Conservation (phyloP, 768 basidiomycete genomes). For the Psilocybe subaeruginosa region DNA sequence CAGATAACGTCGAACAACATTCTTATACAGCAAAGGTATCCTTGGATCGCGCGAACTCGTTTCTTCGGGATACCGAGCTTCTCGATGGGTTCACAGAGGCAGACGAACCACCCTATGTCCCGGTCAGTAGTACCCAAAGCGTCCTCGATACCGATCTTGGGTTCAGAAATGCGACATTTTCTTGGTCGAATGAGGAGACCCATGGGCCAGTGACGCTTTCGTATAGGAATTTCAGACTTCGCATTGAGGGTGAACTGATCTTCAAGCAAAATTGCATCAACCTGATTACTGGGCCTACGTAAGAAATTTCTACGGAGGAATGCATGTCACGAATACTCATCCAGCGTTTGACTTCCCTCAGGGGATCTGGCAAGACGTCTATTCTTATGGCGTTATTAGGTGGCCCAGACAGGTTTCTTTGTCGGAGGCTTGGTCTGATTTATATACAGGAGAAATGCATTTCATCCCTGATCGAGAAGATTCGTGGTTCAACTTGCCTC, state of each 20-base stretch:
- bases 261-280: constrained; percentile 60
- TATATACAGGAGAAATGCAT: constrained; percentile 58
- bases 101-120: not conserved
- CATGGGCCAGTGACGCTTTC: constrained; percentile 39
- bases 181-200: constrained; percentile 28
- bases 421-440: not conserved
- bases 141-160: constrained; percentile 30
- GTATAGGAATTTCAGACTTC: constrained; percentile 51
- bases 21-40: constrained; percentile 1
- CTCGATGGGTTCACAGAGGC: constrained; percentile 36
- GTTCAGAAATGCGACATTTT: constrained; percentile 42
- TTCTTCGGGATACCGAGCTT: constrained; percentile 48
- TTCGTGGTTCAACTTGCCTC: constrained; percentile 68
- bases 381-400: constrained; percentile 61
- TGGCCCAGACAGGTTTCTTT: not conserved
- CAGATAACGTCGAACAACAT: not conserved
- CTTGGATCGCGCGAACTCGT: constrained; percentile 51
- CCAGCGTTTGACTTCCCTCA: not conserved
- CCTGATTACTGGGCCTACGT: constrained; percentile 62
- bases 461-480: constrained; percentile 48
- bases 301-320: not conserved
- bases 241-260: constrained; percentile 51
- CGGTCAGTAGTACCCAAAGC: not conserved
- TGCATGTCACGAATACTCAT: not conserved
- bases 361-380: constrained; percentile 59